Percentiles rank a stretch among this genome's conserved stretches.
Evolutionary conservation across 1,139 yeast genomes (phyloP).

Genomic region (Meyerozyma sp.): DNA sequence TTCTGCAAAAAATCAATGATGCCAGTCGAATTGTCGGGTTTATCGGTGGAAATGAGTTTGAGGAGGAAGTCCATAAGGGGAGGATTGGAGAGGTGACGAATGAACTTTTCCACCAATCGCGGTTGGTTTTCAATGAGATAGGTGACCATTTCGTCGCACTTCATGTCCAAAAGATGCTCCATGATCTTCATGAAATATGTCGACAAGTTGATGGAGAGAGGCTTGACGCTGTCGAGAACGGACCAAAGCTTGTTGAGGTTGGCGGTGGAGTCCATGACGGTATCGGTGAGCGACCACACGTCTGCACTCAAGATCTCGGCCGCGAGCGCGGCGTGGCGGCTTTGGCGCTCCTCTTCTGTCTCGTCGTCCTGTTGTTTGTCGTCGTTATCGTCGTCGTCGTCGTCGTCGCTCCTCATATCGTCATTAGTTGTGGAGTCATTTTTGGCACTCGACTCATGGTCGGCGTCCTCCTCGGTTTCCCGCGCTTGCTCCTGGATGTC

Average conservation of each 20-base stretch:
- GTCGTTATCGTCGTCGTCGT: conserved; percentile 12
- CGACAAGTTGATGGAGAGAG: conserved; percentile 71
- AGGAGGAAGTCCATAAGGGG: conserved; percentile 81
- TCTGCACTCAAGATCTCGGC: conserved; percentile 90
- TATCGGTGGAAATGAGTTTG: conserved; percentile 74
- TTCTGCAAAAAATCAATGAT: conserved; percentile 65
- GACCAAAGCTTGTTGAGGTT: conserved; percentile 74
- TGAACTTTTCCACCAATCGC: conserved; percentile 59
- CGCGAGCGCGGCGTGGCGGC: conserved; percentile 77
- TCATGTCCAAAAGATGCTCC: conserved; percentile 89
- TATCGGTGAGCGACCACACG: conserved; percentile 91
- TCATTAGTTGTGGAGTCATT: conserved; percentile 7
- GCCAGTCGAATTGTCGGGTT: conserved; percentile 74
- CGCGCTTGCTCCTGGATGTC: conserved; percentile 7
- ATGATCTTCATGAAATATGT: conserved; percentile 91
- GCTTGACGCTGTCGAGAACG: conserved; percentile 51
- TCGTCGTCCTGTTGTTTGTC: conserved; percentile 27
- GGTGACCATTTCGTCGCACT: conserved; percentile 74
- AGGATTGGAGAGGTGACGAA: conserved; percentile 77
- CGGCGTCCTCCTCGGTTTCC: conserved; percentile 10
- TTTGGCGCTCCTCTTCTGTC: conserved; percentile 48
- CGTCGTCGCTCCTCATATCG: conserved; percentile 6
- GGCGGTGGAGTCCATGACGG: conserved; percentile 72
- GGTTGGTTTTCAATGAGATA: conserved; percentile 62
- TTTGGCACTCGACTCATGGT: not conserved